Evolutionary conservation across 1,139 yeast genomes (phyloP).

Genomic region (Citeromyces siamensis): DNA sequence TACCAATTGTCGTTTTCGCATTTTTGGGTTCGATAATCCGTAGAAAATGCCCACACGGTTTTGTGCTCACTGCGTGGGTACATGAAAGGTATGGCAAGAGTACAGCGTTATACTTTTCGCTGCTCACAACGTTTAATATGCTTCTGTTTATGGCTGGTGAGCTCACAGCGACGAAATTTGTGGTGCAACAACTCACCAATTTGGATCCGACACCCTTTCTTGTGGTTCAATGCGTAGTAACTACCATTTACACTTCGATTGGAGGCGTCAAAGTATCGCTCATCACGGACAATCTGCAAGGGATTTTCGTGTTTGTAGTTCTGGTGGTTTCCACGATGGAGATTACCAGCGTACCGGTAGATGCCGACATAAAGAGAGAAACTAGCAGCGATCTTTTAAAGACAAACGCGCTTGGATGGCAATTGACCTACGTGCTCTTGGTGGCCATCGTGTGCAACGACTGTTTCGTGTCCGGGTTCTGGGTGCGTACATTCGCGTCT

Average conservation of each 20-base stretch:
- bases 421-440: slow-evolving; percentile 68
- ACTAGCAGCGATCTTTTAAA: slow-evolving; percentile 42
- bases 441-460: slow-evolving; percentile 88
- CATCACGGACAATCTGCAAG: slow-evolving; percentile 81
- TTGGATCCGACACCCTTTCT: slow-evolving; percentile 71
- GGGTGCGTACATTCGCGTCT: slow-evolving; percentile 92
- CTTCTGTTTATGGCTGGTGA: slow-evolving; percentile 86
- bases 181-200: slow-evolving; percentile 69
- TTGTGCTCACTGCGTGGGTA: slow-evolving; percentile 93
- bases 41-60: slow-evolving; percentile 76
- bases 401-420: slow-evolving; percentile 74
- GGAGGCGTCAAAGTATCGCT: slow-evolving; percentile 91
- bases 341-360: slow-evolving; percentile 71
- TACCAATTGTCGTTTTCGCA: slow-evolving; percentile 78
- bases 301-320: slow-evolving; percentile 55
- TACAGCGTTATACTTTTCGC: slow-evolving; percentile 64
- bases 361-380: slow-evolving; percentile 45
- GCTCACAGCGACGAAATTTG: slow-evolving; percentile 65
- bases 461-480: slow-evolving; percentile 82
- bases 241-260: slow-evolving; percentile 73
- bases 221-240: slow-evolving; percentile 78
- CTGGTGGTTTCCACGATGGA: slow-evolving; percentile 67
- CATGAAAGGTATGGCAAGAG: slow-evolving; percentile 64
- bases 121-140: slow-evolving; percentile 77
- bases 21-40: slow-evolving; percentile 74